Evolutionary conservation across 169 alveolate genomes (phyloP).

Genomic region (Plasmodium relictum): DNA sequence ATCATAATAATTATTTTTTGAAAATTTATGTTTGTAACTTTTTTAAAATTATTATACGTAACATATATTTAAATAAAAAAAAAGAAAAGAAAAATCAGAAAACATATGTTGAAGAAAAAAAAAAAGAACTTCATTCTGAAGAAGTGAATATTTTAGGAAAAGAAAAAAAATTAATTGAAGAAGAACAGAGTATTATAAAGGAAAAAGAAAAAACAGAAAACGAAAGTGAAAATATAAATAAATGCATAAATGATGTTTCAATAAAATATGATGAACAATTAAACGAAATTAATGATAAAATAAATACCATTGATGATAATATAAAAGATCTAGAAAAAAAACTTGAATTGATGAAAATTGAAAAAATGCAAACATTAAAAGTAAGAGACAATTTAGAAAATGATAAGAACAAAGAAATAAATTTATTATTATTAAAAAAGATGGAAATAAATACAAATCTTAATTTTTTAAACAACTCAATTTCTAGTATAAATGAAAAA

Average conservation of each 20-base stretch:
- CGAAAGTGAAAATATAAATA: conserved; percentile 4
- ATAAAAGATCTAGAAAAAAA: conserved; percentile 44
- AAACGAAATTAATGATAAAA: conserved; percentile 28
- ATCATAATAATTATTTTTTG: not conserved
- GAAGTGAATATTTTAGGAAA: conserved; percentile 18
- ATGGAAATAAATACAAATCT: conserved; percentile 32
- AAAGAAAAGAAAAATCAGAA: conserved; percentile 32
- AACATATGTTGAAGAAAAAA: conserved; percentile 18
- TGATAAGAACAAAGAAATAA: conserved; percentile 29
- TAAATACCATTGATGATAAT: conserved; percentile 16
- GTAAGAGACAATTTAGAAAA: conserved; percentile 10
- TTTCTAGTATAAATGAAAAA: conserved; percentile 14
- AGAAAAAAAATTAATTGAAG: conserved; percentile 29
- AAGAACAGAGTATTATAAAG: conserved; percentile 28
- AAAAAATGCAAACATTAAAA: conserved; percentile 17
- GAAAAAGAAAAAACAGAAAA: conserved; percentile 5
- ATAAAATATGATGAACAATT: conserved; percentile 23
- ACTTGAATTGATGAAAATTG: conserved; percentile 19
- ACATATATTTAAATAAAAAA: conserved; percentile 28
- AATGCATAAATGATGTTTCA: not conserved
- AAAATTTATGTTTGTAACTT: conserved; percentile 19
- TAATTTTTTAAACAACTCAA: conserved; percentile 31
- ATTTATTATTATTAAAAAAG: conserved; percentile 3
- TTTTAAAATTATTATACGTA: conserved; percentile 29
- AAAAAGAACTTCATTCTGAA: conserved; percentile 3